These are phyloP conservation scores for Melastoma candidum DNA, from an alignment of 441 rosid genomes.

Conservation along the genomic window DNA sequence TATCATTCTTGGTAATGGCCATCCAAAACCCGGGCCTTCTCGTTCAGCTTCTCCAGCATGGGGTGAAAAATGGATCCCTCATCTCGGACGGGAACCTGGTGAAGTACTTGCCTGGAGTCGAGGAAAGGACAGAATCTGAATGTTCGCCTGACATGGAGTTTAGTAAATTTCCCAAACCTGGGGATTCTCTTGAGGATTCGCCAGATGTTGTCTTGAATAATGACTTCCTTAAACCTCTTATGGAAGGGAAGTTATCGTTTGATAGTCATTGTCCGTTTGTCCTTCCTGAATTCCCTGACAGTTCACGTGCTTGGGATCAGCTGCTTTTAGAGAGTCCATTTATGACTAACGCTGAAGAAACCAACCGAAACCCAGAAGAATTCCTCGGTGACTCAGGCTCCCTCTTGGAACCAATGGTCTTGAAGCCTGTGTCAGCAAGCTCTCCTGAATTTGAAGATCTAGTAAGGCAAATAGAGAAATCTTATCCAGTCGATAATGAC, in stretches of 20 bases:
- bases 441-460: conserved; percentile 30
- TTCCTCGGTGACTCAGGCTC: conserved; percentile 18
- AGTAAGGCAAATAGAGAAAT: conserved; percentile 36
- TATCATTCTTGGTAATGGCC: conserved; percentile 82
- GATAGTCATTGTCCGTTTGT: conserved; percentile 38
- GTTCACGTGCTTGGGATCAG: conserved; percentile 53
- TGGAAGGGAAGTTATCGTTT: conserved; percentile 38
- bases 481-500: conserved; percentile 26
- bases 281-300: conserved; percentile 56
- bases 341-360: conserved; percentile 17
- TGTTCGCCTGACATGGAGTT: conserved; percentile 13
- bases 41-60: conserved; percentile 62
- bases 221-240: conserved; percentile 54
- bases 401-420: conserved; percentile 27
- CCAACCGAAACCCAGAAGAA: conserved; percentile 24
- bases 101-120: conserved; percentile 44
- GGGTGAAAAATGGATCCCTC: conserved; percentile 25
- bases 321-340: conserved; percentile 45
- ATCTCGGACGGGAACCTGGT: conserved; percentile 44
- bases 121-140: conserved; percentile 28
- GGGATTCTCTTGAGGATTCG: conserved; percentile 25
- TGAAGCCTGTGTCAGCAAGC: conserved; percentile 21
- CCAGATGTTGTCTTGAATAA: conserved; percentile 51
- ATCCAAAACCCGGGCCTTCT: conserved; percentile 75
- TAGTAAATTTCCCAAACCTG: conserved; percentile 19